These are phyloP conservation scores for Kodamaea laetipori DNA, from an alignment of 805 yeast species.

Conservation along the genomic window DNA sequence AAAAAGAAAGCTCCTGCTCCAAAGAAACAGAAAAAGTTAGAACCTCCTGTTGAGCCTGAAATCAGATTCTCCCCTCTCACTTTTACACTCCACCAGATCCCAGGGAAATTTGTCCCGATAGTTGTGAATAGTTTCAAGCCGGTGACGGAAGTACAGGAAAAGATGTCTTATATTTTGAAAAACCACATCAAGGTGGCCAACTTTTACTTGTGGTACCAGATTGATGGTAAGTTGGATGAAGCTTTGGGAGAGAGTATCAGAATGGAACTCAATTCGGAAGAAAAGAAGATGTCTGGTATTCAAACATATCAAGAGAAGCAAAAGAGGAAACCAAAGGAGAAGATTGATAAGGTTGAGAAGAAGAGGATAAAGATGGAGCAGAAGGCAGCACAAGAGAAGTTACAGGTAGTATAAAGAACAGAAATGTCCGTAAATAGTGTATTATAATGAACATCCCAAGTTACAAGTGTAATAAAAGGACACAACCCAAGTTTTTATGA, in stretches of 20 bases:
- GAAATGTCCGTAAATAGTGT: too few species aligned
- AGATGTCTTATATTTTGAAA: slow-evolving; percentile 62
- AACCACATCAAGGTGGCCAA: slow-evolving; percentile 62
- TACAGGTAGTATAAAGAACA: too few species aligned
- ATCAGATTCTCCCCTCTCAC: slow-evolving; percentile 63
- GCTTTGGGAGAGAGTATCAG: slow-evolving; percentile 64
- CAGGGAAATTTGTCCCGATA: slow-evolving; percentile 63
- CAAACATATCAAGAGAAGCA: slow-evolving; percentile 20
- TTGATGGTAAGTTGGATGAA: slow-evolving; percentile 76
- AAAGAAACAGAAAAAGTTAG: slow-evolving; percentile 24
- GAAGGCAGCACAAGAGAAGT: neutral
- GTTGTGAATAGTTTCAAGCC: slow-evolving; percentile 66
- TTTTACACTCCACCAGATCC: slow-evolving; percentile 63
- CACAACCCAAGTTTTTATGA: too few species aligned
- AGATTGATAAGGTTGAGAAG: slow-evolving; percentile 19
- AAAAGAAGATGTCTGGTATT: slow-evolving; percentile 46
- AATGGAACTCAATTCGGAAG: slow-evolving; percentile 55
- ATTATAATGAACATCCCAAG: too few species aligned
- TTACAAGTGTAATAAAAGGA: too few species aligned
- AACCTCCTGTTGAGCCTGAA: slow-evolving; percentile 45
- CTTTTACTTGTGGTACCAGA: slow-evolving; percentile 78
- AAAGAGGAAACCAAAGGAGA: slow-evolving; percentile 38
- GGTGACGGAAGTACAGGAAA: slow-evolving; percentile 52
- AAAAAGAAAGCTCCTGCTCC: slow-evolving; percentile 18
- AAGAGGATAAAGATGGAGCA: slow-evolving; percentile 12